Evolutionary conservation across 2,329 filamentous ascomycete genomes (phyloP).

Genomic region (Exophiala oligosperma): DNA sequence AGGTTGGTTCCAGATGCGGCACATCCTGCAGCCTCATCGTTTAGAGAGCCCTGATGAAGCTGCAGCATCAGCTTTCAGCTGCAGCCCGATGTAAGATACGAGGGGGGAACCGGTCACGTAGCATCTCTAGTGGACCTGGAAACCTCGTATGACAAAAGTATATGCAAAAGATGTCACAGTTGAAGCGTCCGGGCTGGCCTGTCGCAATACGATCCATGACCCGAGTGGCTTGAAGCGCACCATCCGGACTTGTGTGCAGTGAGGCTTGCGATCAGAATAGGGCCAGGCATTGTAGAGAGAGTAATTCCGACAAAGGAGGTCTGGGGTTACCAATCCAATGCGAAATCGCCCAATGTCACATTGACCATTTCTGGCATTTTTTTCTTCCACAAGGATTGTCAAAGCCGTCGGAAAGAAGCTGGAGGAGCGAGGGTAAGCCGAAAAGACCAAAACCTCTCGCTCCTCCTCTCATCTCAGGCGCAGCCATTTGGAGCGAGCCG

Average conservation of each 20-base stretch:
- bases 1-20: too few relatives aligned
- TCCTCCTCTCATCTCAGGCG: neutral
- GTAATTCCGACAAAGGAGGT: too few relatives aligned
- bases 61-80: neutral
- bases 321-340: too few relatives aligned
- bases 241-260: too few relatives aligned
- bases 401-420: neutral
- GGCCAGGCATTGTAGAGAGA: too few relatives aligned
- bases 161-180: neutral
- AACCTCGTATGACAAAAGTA: neutral
- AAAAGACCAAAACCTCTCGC: neutral
- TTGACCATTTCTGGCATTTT: too few relatives aligned
- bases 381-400: too few relatives aligned
- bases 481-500: neutral
- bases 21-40: too few relatives aligned
- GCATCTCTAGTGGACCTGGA: neutral
- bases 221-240: too few relatives aligned
- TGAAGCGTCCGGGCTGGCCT: neutral
- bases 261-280: too few relatives aligned
- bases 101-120: neutral
- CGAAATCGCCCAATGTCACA: too few relatives aligned
- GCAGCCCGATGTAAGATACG: neutral
- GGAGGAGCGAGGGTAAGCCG: neutral
- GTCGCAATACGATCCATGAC: neutral
- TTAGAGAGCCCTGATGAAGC: too few relatives aligned